Percentiles rank a stretch among this genome's conserved stretches.
Evolutionary conservation across 1,139 yeast species (phyloP).

Genomic region (Debaryomyces robertsiae): DNA sequence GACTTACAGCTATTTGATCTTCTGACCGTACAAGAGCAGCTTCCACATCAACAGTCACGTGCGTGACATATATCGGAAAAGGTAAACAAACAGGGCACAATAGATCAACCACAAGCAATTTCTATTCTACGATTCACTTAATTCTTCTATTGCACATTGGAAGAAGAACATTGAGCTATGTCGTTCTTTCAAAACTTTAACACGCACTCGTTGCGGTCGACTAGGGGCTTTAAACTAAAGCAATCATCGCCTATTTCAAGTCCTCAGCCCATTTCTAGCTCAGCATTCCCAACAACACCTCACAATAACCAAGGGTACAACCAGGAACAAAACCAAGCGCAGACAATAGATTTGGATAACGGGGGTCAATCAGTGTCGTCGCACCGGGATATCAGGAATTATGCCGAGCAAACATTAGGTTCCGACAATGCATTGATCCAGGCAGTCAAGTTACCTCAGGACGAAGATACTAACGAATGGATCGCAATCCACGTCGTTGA

Average conservation of each 20-base stretch:
- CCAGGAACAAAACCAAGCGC: slow-evolving; percentile 28
- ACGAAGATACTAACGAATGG: slow-evolving; percentile 94
- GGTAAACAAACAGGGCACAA: slow-evolving; percentile 10
- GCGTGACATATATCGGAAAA: slow-evolving; percentile 3
- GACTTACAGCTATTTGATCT: slow-evolving; percentile 6
- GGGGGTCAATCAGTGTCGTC: slow-evolving; percentile 51
- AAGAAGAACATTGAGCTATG: slow-evolving; percentile 24
- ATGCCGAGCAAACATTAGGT: slow-evolving; percentile 94
- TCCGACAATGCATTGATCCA: slow-evolving; percentile 87
- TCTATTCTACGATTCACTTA: background rate
- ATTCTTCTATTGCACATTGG: no score
- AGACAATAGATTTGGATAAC: slow-evolving; percentile 27
- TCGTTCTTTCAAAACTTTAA: slow-evolving; percentile 62
- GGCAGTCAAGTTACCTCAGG: slow-evolving; percentile 92
- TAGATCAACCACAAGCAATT: slow-evolving; percentile 7
- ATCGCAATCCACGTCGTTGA: slow-evolving; percentile 90
- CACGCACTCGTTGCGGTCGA: slow-evolving; percentile 55
- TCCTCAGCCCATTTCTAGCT: slow-evolving; percentile 40
- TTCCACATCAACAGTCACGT: slow-evolving; percentile 4
- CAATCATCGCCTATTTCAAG: slow-evolving; percentile 45
- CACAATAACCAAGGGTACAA: slow-evolving; percentile 21
- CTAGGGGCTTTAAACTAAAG: slow-evolving; percentile 55
- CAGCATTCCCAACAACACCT: slow-evolving; percentile 38
- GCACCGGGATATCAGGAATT: slow-evolving; percentile 72
- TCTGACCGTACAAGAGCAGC: slow-evolving; percentile 1